Evolutionary conservation across 2,329 filamentous ascomycete genomes (phyloP).

Genomic region (Mycosphaerelloides madeirae): DNA sequence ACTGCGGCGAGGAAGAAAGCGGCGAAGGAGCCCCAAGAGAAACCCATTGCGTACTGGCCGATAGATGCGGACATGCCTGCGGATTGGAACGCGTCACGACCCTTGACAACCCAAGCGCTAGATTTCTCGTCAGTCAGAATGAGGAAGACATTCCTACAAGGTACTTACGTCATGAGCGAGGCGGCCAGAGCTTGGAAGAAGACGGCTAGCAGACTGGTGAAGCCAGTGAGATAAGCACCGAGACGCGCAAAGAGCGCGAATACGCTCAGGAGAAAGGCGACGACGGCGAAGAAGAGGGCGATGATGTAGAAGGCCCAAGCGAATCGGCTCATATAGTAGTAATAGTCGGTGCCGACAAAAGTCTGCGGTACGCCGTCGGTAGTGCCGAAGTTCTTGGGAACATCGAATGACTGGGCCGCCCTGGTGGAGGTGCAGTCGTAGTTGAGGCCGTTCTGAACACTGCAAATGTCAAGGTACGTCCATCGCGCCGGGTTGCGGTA

Average conservation of each 20-base stretch:
- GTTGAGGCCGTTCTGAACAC: constrained; percentile 48
- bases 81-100: constrained; percentile 60
- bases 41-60: constrained; percentile 67
- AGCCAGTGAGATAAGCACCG: constrained; percentile 61
- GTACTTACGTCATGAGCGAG: constrained; percentile 68
- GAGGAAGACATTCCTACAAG: constrained; percentile 1
- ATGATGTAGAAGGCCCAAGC: constrained; percentile 90
- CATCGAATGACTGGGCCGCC: constrained; percentile 63
- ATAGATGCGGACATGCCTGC: constrained; percentile 55
- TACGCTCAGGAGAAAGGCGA: constrained; percentile 63
- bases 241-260: constrained; percentile 67
- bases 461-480: constrained; percentile 87
- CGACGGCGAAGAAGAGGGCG: constrained; percentile 69
- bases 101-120: constrained; percentile 64
- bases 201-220: constrained; percentile 57
- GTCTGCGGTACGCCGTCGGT: constrained; percentile 47
- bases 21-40: constrained; percentile 68
- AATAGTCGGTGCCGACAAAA: constrained; percentile 58
- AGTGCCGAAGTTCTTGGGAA: constrained; percentile 56
- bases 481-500: constrained; percentile 63
- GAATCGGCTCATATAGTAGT: constrained; percentile 84
- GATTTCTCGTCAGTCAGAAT: constrained; percentile 19
- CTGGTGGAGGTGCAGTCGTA: constrained; percentile 59
- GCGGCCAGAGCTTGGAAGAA: constrained; percentile 65
- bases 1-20: constrained; percentile 62